Base-by-base conservation (phyloP, 2,329 filamentous ascomycete species). In the Alternaria longipes region DNA sequence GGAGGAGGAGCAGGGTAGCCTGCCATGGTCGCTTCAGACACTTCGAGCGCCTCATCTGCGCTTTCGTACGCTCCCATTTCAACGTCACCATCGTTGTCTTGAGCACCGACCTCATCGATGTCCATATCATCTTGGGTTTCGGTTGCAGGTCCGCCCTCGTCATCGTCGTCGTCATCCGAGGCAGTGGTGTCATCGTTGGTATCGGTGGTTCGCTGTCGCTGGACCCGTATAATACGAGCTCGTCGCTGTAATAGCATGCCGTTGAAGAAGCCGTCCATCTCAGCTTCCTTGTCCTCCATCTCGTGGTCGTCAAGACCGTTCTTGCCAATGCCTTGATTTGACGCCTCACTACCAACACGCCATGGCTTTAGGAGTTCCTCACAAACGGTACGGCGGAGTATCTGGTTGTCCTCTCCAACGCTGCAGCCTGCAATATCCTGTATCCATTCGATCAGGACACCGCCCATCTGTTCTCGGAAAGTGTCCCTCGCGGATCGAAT, bases 391-490 rank as follows among this genome's bases (percentile, higher is more conserved):
- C 88, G 89, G 38, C 93, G 87, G 44, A 99, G 83, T 18, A 98
- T 88, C 61, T 91, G 85, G 63, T 89, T 87, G 73, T 99, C 93
- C 32, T 88, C 84, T 1, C 92, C 93, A 47, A 97, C 91, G 54
- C 89, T 91, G 78, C 94, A 97, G 30, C 93, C 93, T 8, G 93
- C 88, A 71, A 99, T 96, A 78, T 99, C 96, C 54, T 90, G 87
- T 20, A 99, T 85, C 96, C 96, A 99, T 71, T 97, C 94, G 55
- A 99, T 91, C 63, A 99, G 94, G 16, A 93, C 93, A n/a, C 92
- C 93, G 71, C 94, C 97, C 96, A 99, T 99, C 77, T 98, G 92
- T 77, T 99, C 95, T 60, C 95, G 87, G 81, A 98, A 99, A 0
- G 93, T 98, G 79, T 99, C 95, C 69, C 96, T 87, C 5, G 95